Conservation (phyloP, 768 basidiomycete genomes). For the Serendipita sp. region DNA sequence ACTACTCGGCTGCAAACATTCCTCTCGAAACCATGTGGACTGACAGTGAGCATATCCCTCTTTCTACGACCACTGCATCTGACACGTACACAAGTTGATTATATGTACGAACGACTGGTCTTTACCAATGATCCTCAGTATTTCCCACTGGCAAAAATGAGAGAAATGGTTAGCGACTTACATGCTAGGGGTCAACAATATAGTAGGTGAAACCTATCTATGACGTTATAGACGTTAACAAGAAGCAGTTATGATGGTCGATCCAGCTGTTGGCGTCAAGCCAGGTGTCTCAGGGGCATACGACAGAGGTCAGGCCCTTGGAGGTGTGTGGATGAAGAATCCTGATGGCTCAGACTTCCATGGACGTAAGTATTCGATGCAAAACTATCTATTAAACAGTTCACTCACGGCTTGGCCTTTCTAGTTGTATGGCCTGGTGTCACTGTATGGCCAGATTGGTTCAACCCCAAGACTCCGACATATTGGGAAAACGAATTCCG, state of each 20-base stretch:
- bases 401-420: slow-evolving; percentile 16
- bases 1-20: slow-evolving; percentile 43
- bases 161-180: slow-evolving; percentile 23
- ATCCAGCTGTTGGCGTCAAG: no score
- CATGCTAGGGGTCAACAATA: slow-evolving; percentile 44
- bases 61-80: not conserved
- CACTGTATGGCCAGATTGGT: slow-evolving; percentile 49
- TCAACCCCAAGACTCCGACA: slow-evolving; percentile 30
- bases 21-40: slow-evolving; percentile 71
- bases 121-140: slow-evolving; percentile 55
- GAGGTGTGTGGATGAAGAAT: no score
- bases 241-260: no score
- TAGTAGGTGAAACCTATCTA: slow-evolving; percentile 21
- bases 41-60: slow-evolving; percentile 23
- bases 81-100: slow-evolving; percentile 20
- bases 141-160: not conserved
- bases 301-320: no score
- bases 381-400: not conserved
- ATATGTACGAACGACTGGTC: slow-evolving; percentile 49
- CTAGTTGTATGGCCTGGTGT: slow-evolving; percentile 56
- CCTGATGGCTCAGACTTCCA: no score
- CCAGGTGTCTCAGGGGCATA: no score
- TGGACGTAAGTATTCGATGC: not conserved
- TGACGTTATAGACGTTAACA: slow-evolving; percentile 50
- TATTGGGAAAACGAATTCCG: slow-evolving; percentile 51